These are phyloP conservation scores for Neonectria faginata DNA, from an alignment of 2,329 filamentous ascomycete species.

Conservation along the genomic window DNA sequence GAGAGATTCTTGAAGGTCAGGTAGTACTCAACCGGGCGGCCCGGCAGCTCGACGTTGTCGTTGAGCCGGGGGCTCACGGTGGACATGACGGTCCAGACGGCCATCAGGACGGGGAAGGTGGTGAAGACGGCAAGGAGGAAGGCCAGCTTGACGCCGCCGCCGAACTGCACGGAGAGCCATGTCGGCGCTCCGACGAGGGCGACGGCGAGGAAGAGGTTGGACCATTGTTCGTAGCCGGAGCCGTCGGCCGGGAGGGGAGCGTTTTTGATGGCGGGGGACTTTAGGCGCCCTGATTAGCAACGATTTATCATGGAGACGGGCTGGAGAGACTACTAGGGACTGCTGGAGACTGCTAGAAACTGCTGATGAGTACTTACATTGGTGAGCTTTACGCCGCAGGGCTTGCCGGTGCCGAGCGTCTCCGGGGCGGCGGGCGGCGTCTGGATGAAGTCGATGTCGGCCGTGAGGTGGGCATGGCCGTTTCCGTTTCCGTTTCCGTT, in stretches of 20 bases:
- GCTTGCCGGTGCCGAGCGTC: conserved; percentile 30
- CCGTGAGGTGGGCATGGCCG: conserved; percentile 37
- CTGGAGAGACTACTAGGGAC: background rate
- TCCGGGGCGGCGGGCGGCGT: conserved; percentile 35
- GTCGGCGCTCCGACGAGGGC: conserved; percentile 76
- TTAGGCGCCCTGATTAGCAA: conserved; percentile 6
- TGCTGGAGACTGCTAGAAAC: background rate
- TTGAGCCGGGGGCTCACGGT: conserved; percentile 85
- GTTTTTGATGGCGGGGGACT: conserved; percentile 93
- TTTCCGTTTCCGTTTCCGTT: conserved; percentile 33
- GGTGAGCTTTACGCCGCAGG: conserved; percentile 36
- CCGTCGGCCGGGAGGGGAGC: conserved; percentile 89
- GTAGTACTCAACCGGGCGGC: conserved; percentile 88
- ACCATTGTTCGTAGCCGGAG: conserved; percentile 84
- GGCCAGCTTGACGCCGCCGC: conserved; percentile 84
- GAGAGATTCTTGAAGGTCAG: conserved; percentile 75
- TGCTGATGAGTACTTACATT: conserved; percentile 26
- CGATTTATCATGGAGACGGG: background rate
- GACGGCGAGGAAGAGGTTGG: conserved; percentile 77
- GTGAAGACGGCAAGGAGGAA: conserved; percentile 86
- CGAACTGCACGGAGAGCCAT: conserved; percentile 84
- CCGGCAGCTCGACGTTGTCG: conserved; percentile 86
- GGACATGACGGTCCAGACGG: conserved; percentile 84
- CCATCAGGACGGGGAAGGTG: conserved; percentile 78
- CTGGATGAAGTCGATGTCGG: conserved; percentile 40